Conservation (phyloP, 2,329 filamentous ascomycete species). For the Septoria linicola region DNA sequence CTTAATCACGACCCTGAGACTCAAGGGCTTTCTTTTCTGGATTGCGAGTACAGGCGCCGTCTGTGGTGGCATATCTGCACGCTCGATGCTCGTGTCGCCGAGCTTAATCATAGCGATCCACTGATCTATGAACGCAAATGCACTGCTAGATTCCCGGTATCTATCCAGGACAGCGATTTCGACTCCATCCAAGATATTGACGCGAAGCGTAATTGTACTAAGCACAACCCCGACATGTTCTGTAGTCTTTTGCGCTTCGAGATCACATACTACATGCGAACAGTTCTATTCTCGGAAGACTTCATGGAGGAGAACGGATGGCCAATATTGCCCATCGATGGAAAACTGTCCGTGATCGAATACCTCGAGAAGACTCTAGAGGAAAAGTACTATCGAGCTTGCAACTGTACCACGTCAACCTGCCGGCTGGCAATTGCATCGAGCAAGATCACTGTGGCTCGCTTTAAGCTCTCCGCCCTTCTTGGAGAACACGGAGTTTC, state of each 20-base stretch:
- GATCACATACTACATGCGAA: constrained; percentile 27
- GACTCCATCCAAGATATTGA: constrained; percentile 18
- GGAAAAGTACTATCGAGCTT: constrained; percentile 25
- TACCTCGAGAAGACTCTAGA: constrained; percentile 22
- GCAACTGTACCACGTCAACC: constrained; percentile 16
- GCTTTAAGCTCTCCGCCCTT: constrained; percentile 19
- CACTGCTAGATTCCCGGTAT: constrained; percentile 20
- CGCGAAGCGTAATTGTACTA: constrained; percentile 11
- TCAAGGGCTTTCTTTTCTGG: constrained; percentile 19
- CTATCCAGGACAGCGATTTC: constrained; percentile 17
- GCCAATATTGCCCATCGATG: constrained; percentile 22
- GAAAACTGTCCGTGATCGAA: constrained; percentile 26
- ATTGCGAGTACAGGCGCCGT: constrained; percentile 24
- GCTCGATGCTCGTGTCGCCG: constrained; percentile 23
- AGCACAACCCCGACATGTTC: constrained; percentile 23
- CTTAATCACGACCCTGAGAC: constrained; percentile 25
- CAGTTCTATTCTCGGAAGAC: constrained; percentile 25
- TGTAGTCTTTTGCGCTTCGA: constrained; percentile 23
- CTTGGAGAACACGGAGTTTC: constrained; percentile 12
- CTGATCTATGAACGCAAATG: constrained; percentile 26
- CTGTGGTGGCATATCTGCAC: constrained; percentile 30
- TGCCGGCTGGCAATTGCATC: constrained; percentile 22
- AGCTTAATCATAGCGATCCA: constrained; percentile 23
- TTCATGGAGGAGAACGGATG: constrained; percentile 25
- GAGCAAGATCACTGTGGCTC: constrained; percentile 21